Evolutionary conservation across 257 asterid species (phyloP), one percentile per base, ranked within the genome.

Genomic region (Primulina tabacum): DNA sequence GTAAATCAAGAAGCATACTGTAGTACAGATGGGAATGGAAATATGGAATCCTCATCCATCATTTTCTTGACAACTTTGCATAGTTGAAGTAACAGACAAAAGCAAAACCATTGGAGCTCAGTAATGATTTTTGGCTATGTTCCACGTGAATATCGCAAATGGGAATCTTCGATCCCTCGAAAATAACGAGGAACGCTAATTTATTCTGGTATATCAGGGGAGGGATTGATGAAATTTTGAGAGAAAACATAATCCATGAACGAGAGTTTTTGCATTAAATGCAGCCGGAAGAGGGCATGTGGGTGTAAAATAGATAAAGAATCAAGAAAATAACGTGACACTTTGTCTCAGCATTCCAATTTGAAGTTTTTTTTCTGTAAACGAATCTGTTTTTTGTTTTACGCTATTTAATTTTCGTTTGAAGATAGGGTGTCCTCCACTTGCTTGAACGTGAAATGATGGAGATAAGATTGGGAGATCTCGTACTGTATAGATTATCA

Each of bases 101-200:
- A 17, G 1, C 57, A 5, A 17, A 50, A 8, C 20, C 57, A 14
- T 17, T 17, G 20, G 57, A 50, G 21, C 57, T 50, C 57, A 50
- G 20, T 50, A 50, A 50, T 50, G 21, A 17, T 50, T 50, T 50
- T 50, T 50, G 57, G 57, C 21, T 16, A 50, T 14, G 20, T 60
- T 14, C 43, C 69, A 67, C 52, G 40, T 30, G 73, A 62, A 9
- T 62, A 32, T 60, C 58, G 57, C 10, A 53, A 55, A 6, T 16
- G 76, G 29, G 34, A 40, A 65, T 57, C 40, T 65, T 59, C 61
- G 58, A 50, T 29, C 59, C 62, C 38, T 66, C 21, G 30, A 43
- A 30, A 73, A 5, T 66, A 40, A 67, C 52, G 28, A 59, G 57
- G 34, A 53, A 62, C 30, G 30, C 30, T 8, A 30, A 47, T 11